Base-by-base conservation (phyloP, 352 stramenopile species). In the Pythium apleroticum region DNA sequence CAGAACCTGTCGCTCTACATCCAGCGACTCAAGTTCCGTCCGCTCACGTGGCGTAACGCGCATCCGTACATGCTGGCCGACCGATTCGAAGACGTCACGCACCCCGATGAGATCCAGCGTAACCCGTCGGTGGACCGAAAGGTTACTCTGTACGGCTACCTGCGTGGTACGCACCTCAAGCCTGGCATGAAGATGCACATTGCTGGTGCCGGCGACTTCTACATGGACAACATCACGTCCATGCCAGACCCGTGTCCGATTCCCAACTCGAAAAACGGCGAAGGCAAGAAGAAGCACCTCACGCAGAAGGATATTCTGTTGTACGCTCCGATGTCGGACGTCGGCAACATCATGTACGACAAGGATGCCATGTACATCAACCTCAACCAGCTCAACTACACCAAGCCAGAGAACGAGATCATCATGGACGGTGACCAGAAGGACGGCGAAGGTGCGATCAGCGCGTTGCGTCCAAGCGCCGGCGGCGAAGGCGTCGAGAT, bases 291-390 rank as follows among this genome's bases (percentile, higher is more conserved):
- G 69, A 96, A 96, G 75, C 87, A 94, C 64, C 68, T 97, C 72
- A 95, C 84, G 7, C 79, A 96, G 66, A 77, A 89, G 15, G 72
- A 76, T 54, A 73, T 76, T 43, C 30, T 74, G 58, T 39, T 93
- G 39, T 93, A 93, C 63, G 84, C 84, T 14, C 84, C 84, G 1
- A 93, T 93, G 84, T 91, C 84, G 41, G 98, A 99, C 72, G 95
- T 99, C 3, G 98, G 98, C 65, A 96, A 93, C 64, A 97, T 99
- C 56, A 91, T 95, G 65, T 99, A 98, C 64, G 98, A 99, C 74
- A 99, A 99, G 75, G 98, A 99, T 67, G 97, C 97, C 30, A 97
- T 99, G 73, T 99, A 99, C 84, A 99, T 99, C 75, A 98, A 99
- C 67, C 85, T 99, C 67, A 88, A 80, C 28, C 81, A 90, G 53